Base-by-base conservation (phyloP, 345 rosid genomes). In the Angophora floribunda region DNA sequence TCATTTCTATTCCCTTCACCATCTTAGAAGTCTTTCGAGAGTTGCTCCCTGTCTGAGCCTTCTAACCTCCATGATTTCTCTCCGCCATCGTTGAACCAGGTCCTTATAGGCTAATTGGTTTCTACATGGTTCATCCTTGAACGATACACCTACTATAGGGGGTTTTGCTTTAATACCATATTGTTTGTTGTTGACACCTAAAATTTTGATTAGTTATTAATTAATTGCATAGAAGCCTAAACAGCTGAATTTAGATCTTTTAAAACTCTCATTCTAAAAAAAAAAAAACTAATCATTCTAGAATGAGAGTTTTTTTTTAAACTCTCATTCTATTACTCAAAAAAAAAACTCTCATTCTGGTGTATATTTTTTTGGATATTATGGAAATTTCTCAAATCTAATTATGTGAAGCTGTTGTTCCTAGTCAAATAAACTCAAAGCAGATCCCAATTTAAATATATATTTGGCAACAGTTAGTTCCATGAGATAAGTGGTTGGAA, bases 11-110 rank as follows among this genome's bases (percentile, higher is more conserved):
- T 10, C 5, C 59, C 0, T 55, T 55, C 1, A 0, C 26, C 59
- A 55, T 55, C 26, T 0, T 55, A 21, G 11, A 55, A 55, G 10
- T 11, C 59, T 55, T 55, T 0, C 8, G 59, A 21, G 59, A 55
- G 26, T 4, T 0, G 26, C 59, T 55, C 0, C 59, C 22, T 55
- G 2, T 55, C 0, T 0, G 0, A 0, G 22, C 4, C 59, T 55
- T 55, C 0, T 55, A 2, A 55, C 21, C 26, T 0, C 59, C 7
- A 0, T 1, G 11, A 55, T 11, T 10, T 3, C 22, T 55, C 22
- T 24, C 26, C 0, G 5, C 26, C 0, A 10, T 55, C 10, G 8
- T 55, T 55, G 26, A 26, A 55, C 41, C 4, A 36, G 41, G 41
- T 36, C 41, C 26, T 55, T 55, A 55, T 24, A 55, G 0, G 59